These are phyloP conservation scores for Pueraria montana DNA, from an alignment of 306 rosid genomes.

Conservation along the genomic window DNA sequence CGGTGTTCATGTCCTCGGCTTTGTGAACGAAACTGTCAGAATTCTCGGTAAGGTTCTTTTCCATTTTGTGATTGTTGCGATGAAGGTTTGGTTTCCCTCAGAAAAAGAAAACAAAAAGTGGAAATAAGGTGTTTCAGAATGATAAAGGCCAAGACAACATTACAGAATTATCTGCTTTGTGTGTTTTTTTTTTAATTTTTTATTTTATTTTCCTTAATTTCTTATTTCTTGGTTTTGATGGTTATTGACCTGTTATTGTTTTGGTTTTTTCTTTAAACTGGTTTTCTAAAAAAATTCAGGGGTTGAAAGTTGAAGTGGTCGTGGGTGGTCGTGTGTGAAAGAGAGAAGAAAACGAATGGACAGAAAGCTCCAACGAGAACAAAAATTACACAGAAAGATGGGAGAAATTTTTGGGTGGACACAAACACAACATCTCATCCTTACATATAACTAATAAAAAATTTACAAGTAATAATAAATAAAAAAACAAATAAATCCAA, in stretches of 20 bases:
- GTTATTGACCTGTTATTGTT: not conserved
- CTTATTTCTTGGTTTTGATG: constrained; percentile 23
- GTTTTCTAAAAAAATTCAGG: constrained; percentile 4
- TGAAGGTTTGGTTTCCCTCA: constrained; percentile 14
- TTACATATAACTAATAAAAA: too few relatives aligned
- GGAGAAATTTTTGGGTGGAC: too few relatives aligned
- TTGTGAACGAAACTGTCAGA: not conserved
- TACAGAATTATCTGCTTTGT: constrained; percentile 49
- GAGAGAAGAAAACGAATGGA: constrained; percentile 53
- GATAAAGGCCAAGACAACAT: constrained; percentile 44
- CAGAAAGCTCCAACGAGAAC: not conserved
- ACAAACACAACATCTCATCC: too few relatives aligned
- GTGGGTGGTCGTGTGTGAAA: not conserved
- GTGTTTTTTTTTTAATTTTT: not conserved
- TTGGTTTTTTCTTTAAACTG: not conserved
- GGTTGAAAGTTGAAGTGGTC: constrained; percentile 63
- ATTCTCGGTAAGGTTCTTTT: constrained; percentile 51
- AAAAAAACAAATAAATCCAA: too few relatives aligned
- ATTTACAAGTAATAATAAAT: too few relatives aligned
- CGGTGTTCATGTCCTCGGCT: constrained; percentile 24
- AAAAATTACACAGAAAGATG: too few relatives aligned
- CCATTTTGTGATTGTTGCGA: constrained; percentile 51
- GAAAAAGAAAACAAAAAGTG: constrained; percentile 43
- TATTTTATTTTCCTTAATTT: not conserved
- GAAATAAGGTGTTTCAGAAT: constrained; percentile 45